Percentiles rank a stretch among this genome's conserved stretches.
These are phyloP conservation scores for Penicillium sclerotigenum DNA, from an alignment of 2,329 filamentous ascomycete species.

Conservation along the genomic window DNA sequence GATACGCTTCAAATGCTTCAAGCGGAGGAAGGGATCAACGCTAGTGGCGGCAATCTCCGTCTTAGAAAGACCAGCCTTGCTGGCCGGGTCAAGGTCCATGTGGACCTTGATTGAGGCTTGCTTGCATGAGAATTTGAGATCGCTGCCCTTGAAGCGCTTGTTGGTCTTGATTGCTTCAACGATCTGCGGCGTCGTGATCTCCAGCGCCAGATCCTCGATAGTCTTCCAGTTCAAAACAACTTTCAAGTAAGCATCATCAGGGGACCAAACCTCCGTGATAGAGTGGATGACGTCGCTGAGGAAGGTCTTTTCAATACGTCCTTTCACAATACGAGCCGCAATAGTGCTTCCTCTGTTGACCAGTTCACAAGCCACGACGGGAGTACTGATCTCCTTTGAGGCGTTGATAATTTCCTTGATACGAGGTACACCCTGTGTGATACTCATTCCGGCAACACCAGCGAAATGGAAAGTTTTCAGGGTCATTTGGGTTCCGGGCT, in stretches of 20 bases:
- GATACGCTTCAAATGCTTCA: constrained; percentile 79
- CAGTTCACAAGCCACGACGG: constrained; percentile 83
- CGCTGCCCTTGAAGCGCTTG: constrained; percentile 68
- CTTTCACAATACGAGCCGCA: constrained; percentile 87
- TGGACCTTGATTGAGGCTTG: constrained; percentile 66
- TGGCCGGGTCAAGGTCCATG: constrained; percentile 51
- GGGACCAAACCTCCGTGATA: constrained; percentile 86
- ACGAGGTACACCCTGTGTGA: constrained; percentile 97
- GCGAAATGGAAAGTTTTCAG: constrained; percentile 99
- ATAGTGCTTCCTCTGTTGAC: constrained; percentile 71
- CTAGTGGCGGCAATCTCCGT: constrained; percentile 45
- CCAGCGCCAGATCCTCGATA: constrained; percentile 76
- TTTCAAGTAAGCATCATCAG: constrained; percentile 69
- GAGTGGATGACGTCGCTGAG: constrained; percentile 75
- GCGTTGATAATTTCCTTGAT: constrained; percentile 99
- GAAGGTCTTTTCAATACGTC: constrained; percentile 90
- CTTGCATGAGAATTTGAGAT: constrained; percentile 57
- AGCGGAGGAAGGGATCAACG: constrained; percentile 52
- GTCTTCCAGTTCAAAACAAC: constrained; percentile 78
- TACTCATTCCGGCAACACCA: constrained; percentile 98
- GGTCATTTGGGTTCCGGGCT: constrained; percentile 98
- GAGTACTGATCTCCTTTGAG: constrained; percentile 88
- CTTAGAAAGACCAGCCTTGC: constrained; percentile 38
- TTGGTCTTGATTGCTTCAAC: constrained; percentile 71
- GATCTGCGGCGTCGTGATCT: constrained; percentile 72